phyloP scores from a whole-genome alignment of 371 early-diverging fungal species.

The Actinomucor elegans region DNA sequence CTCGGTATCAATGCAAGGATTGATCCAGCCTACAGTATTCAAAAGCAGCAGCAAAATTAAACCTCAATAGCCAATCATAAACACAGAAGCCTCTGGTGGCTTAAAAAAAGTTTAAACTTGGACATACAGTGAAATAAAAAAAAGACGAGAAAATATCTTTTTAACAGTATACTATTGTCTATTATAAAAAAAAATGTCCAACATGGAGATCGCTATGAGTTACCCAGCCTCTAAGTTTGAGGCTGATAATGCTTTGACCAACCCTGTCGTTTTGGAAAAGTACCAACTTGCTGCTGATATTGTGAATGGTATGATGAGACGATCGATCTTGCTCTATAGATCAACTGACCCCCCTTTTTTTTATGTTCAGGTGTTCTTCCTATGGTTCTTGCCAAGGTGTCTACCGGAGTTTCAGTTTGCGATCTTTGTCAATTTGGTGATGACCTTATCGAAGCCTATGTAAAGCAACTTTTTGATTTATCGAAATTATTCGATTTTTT shows the following conservation, averaged over 20 bases:
- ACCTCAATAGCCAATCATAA: too few species aligned
- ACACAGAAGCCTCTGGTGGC: neutral
- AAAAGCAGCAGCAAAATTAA: too few species aligned
- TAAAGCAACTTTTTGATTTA: slow-evolving; percentile 33
- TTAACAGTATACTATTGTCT: slow-evolving; percentile 1
- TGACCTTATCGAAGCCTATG: slow-evolving; percentile 65
- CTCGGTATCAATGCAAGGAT: neutral
- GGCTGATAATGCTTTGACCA: slow-evolving; percentile 64
- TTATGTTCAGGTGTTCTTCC: slow-evolving; percentile 35
- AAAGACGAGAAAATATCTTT: neutral
- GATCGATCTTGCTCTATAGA: neutral
- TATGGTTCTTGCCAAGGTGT: slow-evolving; percentile 54
- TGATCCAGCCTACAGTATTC: neutral
- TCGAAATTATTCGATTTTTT: too few species aligned
- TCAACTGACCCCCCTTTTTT: neutral
- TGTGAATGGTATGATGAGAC: slow-evolving; percentile 62
- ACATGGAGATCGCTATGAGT: slow-evolving; percentile 36
- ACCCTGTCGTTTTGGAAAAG: slow-evolving; percentile 70
- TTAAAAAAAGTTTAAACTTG: slow-evolving; percentile 4
- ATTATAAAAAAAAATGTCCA: slow-evolving; percentile 16
- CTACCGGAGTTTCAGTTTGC: slow-evolving; percentile 63
- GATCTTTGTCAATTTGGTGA: slow-evolving; percentile 87
- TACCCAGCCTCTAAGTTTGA: slow-evolving; percentile 57
- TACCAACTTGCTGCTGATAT: slow-evolving; percentile 83
- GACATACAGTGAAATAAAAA: slow-evolving; percentile 5